These are phyloP conservation scores for Lipomyces sp. DNA, from an alignment of 805 yeast genomes.

Conservation along the genomic window DNA sequence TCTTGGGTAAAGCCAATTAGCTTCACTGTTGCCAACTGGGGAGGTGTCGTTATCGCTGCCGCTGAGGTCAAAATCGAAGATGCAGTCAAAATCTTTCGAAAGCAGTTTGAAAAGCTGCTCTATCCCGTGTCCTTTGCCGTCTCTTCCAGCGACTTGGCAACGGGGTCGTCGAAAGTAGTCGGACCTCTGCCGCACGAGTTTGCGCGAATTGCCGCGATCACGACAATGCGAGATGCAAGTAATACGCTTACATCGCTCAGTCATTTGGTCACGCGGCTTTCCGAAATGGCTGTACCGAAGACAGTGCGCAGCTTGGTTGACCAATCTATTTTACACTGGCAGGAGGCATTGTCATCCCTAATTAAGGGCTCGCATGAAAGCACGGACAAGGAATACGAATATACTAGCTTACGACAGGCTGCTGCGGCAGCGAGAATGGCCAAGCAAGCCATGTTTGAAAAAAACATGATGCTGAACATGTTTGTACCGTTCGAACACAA, in stretches of 20 bases:
- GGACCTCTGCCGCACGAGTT: conserved; percentile 33
- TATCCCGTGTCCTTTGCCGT: conserved; percentile 62
- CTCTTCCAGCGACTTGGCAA: background rate
- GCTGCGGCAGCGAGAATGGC: conserved; percentile 60
- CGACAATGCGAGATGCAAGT: conserved; percentile 59
- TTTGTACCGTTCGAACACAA: conserved; percentile 95
- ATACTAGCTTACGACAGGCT: conserved; percentile 32
- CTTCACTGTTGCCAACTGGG: conserved; percentile 75
- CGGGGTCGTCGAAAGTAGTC: background rate
- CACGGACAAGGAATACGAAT: conserved; percentile 1
- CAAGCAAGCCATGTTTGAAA: conserved; percentile 81
- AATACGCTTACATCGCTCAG: conserved; percentile 71
- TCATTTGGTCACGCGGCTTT: conserved; percentile 63
- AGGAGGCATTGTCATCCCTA: conserved; percentile 39
- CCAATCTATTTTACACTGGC: conserved; percentile 47
- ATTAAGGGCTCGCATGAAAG: background rate
- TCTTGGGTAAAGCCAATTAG: conserved; percentile 4
- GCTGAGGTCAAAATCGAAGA: conserved; percentile 27
- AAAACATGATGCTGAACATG: conserved; percentile 91
- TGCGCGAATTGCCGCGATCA: conserved; percentile 55
- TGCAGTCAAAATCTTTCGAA: conserved; percentile 63
- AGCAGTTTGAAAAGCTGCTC: conserved; percentile 68
- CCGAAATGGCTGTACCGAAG: conserved; percentile 80
- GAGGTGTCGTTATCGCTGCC: conserved; percentile 61
- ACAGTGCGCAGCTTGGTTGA: conserved; percentile 59